phyloP scores from a whole-genome alignment of 2,329 filamentous ascomycete species.

The Aphanocladium album region DNA sequence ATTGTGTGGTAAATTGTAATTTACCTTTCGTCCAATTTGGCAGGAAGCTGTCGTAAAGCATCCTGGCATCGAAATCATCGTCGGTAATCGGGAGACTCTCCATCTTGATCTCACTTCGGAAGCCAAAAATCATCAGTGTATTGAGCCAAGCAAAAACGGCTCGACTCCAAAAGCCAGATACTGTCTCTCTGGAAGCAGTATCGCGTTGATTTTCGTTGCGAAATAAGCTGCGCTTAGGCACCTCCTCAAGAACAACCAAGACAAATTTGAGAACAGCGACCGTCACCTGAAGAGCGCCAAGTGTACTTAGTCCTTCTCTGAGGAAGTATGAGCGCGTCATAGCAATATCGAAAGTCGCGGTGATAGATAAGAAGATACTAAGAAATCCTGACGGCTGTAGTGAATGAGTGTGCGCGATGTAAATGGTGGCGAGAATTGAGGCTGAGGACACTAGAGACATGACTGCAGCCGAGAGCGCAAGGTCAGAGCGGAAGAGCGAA shows the following conservation, averaged over 20 bases:
- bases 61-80: background rate
- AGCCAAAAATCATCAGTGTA: background rate
- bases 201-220: background rate
- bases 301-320: conserved; percentile 17
- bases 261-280: conserved; percentile 23
- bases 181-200: background rate
- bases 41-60: background rate
- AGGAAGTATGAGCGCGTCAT: conserved; percentile 29
- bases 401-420: conserved; percentile 27
- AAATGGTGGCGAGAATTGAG: conserved; percentile 21
- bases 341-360: conserved; percentile 28
- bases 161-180: conserved; percentile 4
- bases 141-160: conserved; percentile 6
- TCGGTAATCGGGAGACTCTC: background rate
- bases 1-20: too few species aligned
- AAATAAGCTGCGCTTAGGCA: conserved; percentile 20
- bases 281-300: conserved; percentile 23
- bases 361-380: conserved; percentile 26
- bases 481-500: background rate
- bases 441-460: background rate
- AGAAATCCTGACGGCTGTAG: conserved; percentile 28
- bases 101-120: background rate
- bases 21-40: background rate
- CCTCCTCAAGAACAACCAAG: conserved; percentile 28
- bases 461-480: background rate